Evolutionary conservation across 148 eudicot species (phyloP).

Genomic region (Fallopia convolvulus): DNA sequence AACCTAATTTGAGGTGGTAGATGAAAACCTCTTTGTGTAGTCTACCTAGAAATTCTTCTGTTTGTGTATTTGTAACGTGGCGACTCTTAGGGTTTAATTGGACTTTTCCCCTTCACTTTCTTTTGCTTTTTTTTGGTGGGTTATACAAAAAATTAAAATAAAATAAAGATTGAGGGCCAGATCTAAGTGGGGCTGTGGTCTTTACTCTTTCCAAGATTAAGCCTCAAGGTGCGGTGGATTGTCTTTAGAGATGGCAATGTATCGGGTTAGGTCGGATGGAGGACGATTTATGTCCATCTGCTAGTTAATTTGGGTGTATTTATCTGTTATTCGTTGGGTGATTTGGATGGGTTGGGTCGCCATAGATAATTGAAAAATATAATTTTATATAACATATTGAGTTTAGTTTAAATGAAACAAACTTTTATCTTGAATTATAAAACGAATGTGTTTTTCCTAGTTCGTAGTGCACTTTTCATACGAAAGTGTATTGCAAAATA

Average conservation of each 20-base stretch:
- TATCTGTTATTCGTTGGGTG: too few relatives aligned
- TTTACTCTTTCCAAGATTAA: not conserved
- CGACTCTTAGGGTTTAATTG: not conserved
- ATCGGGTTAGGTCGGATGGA: too few relatives aligned
- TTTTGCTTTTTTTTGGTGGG: not conserved
- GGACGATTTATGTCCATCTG: too few relatives aligned
- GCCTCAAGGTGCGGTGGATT: not conserved
- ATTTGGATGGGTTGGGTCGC: too few relatives aligned
- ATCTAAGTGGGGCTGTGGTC: not conserved
- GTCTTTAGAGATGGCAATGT: not conserved
- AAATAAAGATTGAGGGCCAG: not conserved
- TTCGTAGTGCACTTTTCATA: too few relatives aligned
- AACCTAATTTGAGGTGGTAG: not conserved
- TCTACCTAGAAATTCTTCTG: slow-evolving; percentile 5
- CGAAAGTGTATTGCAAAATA: too few relatives aligned
- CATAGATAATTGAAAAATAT: too few relatives aligned
- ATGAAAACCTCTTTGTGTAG: slow-evolving; percentile 6
- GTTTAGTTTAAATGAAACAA: too few relatives aligned
- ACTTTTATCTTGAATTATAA: too few relatives aligned
- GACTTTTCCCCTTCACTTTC: not conserved
- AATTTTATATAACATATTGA: too few relatives aligned
- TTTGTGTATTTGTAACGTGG: not conserved
- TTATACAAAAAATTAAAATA: not conserved
- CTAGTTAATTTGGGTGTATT: too few relatives aligned
- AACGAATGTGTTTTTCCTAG: too few relatives aligned